phyloP scores from a whole-genome alignment of 2,329 filamentous ascomycete species.

The Scytalidium sp. region DNA sequence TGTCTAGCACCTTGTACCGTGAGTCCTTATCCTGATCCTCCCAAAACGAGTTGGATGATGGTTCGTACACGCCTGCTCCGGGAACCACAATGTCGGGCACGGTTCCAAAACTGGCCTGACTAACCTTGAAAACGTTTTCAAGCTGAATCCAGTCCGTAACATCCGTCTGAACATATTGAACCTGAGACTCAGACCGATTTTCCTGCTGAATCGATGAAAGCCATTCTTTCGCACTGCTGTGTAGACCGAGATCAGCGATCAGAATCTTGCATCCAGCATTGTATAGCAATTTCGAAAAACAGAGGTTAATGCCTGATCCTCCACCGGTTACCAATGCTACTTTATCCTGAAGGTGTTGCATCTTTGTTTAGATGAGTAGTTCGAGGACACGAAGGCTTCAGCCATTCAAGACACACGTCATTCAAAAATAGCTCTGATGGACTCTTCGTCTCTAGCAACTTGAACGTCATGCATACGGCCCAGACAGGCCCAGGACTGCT shows the following conservation, averaged over 20 bases:
- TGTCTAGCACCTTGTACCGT: not conserved
- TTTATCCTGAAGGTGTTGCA: not conserved
- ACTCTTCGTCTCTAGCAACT: too few species aligned
- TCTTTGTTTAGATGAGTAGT: too few species aligned
- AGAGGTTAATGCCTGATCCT: slow-evolving; percentile 30
- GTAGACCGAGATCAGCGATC: not conserved
- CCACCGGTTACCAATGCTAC: not conserved
- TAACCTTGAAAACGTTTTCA: not conserved
- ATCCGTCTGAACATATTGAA: too few species aligned
- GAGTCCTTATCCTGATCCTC: too few species aligned
- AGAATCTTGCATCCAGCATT: slow-evolving; percentile 27
- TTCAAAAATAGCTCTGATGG: too few species aligned
- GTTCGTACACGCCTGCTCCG: not conserved
- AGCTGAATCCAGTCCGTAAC: not conserved
- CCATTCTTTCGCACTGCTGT: not conserved
- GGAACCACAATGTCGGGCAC: not conserved
- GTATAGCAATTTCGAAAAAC: slow-evolving; percentile 40
- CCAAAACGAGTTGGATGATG: too few species aligned
- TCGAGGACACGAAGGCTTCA: too few species aligned
- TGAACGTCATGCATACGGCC: too few species aligned
- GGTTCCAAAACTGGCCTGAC: not conserved
- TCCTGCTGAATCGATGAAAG: too few species aligned
- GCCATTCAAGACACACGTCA: too few species aligned
- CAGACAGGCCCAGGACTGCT: too few species aligned
- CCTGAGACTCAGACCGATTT: too few species aligned